phyloP scores from a whole-genome alignment of 352 stramenopile genomes.

The Globisporangium heterothallicum region DNA sequence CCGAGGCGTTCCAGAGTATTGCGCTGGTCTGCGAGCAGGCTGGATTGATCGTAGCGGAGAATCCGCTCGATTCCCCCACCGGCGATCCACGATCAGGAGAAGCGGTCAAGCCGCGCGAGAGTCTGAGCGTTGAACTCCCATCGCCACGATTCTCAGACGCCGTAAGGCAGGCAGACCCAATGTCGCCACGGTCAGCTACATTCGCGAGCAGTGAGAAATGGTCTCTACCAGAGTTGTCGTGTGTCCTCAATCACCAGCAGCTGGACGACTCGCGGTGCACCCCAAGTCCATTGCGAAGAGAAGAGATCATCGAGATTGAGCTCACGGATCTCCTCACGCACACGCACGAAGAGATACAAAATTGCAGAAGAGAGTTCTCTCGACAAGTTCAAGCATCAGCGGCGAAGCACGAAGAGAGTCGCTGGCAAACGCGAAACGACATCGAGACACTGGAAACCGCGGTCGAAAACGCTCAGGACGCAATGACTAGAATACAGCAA shows the following conservation, averaged over 20 bases:
- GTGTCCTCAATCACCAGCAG: background rate
- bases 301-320: constrained; percentile 38
- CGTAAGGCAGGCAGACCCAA: background rate
- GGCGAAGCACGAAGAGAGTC: constrained; percentile 13
- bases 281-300: background rate
- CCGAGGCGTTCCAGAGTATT: constrained; percentile 18
- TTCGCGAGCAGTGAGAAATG: background rate
- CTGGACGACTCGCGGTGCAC: background rate
- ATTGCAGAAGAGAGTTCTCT: constrained; percentile 16
- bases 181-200: background rate
- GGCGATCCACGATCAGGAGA: background rate
- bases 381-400: constrained; percentile 15
- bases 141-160: background rate
- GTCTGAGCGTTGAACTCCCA: background rate
- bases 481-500: constrained; percentile 22
- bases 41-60: background rate
- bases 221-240: background rate
- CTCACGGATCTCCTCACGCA: constrained; percentile 29
- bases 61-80: background rate
- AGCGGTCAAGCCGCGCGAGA: background rate
- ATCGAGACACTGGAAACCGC: constrained; percentile 17
- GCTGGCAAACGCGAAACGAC: constrained; percentile 14
- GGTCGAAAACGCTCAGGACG: constrained; percentile 17
- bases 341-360: constrained; percentile 27
- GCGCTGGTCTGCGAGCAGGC: constrained; percentile 11